Conservation (phyloP, 83 land plant genomes). For the Larix sibirica region DNA sequence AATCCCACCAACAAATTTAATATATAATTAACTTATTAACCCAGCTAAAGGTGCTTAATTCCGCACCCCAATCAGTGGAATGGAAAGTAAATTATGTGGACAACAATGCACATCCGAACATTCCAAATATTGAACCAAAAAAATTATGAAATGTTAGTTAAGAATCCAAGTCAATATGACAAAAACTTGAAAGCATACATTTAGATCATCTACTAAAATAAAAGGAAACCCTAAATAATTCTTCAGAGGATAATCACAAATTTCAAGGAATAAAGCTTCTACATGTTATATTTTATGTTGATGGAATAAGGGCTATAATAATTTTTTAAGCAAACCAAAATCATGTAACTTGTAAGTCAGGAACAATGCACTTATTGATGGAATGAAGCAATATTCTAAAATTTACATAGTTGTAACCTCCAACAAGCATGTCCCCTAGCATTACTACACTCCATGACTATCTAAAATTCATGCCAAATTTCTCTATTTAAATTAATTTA, state of each 20-base stretch:
- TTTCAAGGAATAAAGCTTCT: neutral
- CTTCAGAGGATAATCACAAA: neutral
- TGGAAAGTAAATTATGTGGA: neutral
- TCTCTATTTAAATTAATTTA: no score
- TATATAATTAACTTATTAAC: neutral
- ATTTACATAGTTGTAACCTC: no score
- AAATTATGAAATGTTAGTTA: neutral
- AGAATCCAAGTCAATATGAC: neutral
- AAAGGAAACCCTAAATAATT: neutral
- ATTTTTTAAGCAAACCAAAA: neutral
- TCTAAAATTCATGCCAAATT: no score
- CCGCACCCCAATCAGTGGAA: neutral
- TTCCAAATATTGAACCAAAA: neutral
- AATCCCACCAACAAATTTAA: neutral
- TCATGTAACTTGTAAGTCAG: no score
- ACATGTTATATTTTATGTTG: neutral
- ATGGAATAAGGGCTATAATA: neutral
- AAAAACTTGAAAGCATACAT: neutral
- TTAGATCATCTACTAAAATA: neutral
- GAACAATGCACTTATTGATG: no score
- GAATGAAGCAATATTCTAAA: no score
- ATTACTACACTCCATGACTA: no score
- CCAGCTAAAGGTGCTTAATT: neutral
- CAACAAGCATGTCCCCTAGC: no score
- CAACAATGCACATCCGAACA: neutral